Evolutionary conservation across 306 rosid genomes (phyloP), one percentile per base, ranked within the genome.

Genomic region (Fragaria iinumae): DNA sequence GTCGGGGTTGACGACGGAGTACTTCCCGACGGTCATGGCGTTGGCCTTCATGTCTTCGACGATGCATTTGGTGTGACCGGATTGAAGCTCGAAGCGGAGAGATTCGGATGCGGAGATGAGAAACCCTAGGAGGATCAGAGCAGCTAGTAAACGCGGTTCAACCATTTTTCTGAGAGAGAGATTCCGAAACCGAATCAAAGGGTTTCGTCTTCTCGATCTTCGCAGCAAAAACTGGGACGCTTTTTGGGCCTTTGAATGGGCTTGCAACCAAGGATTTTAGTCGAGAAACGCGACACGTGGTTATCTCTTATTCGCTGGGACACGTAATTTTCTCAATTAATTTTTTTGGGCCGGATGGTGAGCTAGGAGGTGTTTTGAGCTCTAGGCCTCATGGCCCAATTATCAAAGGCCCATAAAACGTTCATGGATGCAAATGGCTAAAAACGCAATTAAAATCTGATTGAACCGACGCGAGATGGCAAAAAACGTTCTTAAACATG

Each of bases 21-120:
- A 92, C 77, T 88, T 96, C 0, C 98, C 98, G 43, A 95, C 96
- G 12, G 97, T 88, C 98, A 95, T 86, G 85, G 98, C 87, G 75
- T 87, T 91, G 85, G 75, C 81, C 82, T 91, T 92, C 11, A 95
- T 88, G 47, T 95, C 99, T 77, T 95, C 99, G 57, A 95, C 76
- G 86, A 95, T 86, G 88, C 99, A 95, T 81, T 95, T 95, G 79
- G 97, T 88, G 64, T 82, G 81, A 3, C 93, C 90, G n/a, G 97
- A 95, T 84, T 83, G 87, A 75, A 95, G 83, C 45, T 95, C 99
- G 89, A 95, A 95, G 73, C 91, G 88, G 48, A 95, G 89, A 67
- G 97, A 88, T 78, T 92, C 89, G 10, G 87, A 84, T 18, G 86
- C 50, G 57, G 79, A 85, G 38, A 74, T 74, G 34, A 92, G 73